Conservation (phyloP, 208 protist genomes). For the Wallacemonas rigidus region DNA sequence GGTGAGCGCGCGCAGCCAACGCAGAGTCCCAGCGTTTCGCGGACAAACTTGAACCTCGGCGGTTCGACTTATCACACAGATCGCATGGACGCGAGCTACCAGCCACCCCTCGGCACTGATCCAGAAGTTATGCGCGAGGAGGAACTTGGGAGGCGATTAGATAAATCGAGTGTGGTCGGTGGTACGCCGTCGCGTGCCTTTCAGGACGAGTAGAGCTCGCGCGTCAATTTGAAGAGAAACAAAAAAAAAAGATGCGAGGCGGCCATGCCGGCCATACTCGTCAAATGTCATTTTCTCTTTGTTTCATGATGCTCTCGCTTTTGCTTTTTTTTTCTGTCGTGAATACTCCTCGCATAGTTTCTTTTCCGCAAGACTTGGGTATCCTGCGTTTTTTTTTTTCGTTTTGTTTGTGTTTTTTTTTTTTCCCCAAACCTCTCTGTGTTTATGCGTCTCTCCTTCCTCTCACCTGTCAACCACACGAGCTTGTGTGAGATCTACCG, state of each 20-base stretch:
- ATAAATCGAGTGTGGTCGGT: slow-evolving; percentile 11
- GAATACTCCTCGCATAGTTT: slow-evolving; percentile 12
- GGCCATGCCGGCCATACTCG: no score
- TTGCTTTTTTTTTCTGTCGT: slow-evolving; percentile 13
- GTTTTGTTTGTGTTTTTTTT: no score
- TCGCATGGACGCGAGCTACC: slow-evolving; percentile 48
- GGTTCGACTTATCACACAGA: slow-evolving; percentile 35
- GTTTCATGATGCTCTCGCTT: slow-evolving; percentile 14
- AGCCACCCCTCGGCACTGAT: slow-evolving; percentile 82
- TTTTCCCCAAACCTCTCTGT: no score
- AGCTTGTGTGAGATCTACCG: no score
- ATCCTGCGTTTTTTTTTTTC: background rate
- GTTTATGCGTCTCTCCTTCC: no score
- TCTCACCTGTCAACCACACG: no score
- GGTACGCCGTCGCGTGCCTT: slow-evolving; percentile 5
- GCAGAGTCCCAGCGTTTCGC: background rate
- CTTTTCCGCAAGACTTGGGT: slow-evolving; percentile 12
- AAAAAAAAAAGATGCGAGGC: slow-evolving; percentile 12
- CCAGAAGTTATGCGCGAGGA: slow-evolving; percentile 61
- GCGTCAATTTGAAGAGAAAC: background rate
- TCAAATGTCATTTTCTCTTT: background rate
- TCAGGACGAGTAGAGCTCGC: slow-evolving; percentile 14
- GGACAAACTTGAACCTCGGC: background rate
- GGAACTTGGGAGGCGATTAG: slow-evolving; percentile 36
- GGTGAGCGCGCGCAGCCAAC: background rate